These are phyloP conservation scores for Trametes sp. DNA, from an alignment of 1,284 basidiomycete genomes.

Conservation along the genomic window DNA sequence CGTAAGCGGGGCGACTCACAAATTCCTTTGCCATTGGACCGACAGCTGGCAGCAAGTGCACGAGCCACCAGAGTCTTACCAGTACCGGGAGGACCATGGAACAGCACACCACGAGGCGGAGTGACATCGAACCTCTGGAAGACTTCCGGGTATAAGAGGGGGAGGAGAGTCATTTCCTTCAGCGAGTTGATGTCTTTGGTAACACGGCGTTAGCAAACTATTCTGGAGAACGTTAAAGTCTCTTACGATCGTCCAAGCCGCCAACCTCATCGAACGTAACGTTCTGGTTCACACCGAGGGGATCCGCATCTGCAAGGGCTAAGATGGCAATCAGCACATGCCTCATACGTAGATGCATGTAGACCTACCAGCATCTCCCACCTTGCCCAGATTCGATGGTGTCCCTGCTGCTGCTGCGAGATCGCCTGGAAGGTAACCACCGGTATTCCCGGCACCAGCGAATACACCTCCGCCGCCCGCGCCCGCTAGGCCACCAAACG, in stretches of 20 bases:
- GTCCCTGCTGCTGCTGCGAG: conserved; percentile 71
- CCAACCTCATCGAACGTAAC: conserved; percentile 99
- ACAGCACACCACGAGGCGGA: conserved; percentile 95
- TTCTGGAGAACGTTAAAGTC: conserved; percentile 2
- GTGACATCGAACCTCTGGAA: conserved; percentile 96
- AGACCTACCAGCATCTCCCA: conserved; percentile 73
- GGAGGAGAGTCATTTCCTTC: conserved; percentile 98
- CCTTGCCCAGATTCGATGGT: conserved; percentile 83
- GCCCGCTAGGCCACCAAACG: conserved; percentile 52
- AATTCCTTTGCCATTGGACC: conserved; percentile 89
- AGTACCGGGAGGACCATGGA: conserved; percentile 96
- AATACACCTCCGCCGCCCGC: conserved; percentile 53
- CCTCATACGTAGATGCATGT: conserved; percentile 6
- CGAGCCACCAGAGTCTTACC: conserved; percentile 94
- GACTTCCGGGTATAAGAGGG: conserved; percentile 96
- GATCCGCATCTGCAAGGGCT: conserved; percentile 97
- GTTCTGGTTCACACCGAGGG: conserved; percentile 92
- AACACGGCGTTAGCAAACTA: not conserved
- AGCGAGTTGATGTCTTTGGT: conserved; percentile 91
- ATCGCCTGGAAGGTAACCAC: conserved; percentile 65
- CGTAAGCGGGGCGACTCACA: conserved; percentile 55
- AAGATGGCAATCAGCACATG: conserved; percentile 29
- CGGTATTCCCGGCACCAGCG: conserved; percentile 56
- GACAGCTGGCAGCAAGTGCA: conserved; percentile 94
- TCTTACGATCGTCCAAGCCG: conserved; percentile 91